Percentiles rank a stretch among this genome's conserved stretches.
Conservation (phyloP, 345 rosid genomes). For the thale cress (Arabidopsis thaliana) region DNA sequence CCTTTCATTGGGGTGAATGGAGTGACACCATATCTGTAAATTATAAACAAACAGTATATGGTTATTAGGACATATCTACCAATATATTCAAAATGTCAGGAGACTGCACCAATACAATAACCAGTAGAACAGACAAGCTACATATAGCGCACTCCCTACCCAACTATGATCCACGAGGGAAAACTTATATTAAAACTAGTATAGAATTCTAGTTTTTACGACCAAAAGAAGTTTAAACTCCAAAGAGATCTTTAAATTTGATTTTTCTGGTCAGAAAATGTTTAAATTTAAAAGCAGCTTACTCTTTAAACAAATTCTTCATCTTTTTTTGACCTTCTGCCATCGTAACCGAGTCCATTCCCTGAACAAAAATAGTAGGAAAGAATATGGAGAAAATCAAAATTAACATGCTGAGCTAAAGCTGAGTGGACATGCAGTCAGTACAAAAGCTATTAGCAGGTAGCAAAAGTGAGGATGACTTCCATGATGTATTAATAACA, state of each 20-base stretch:
- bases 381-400: conserved; percentile 5
- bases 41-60: conserved; percentile 29
- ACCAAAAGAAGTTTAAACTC: background rate
- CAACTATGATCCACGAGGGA: background rate
- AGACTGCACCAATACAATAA: conserved; percentile 12
- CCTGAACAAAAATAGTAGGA: conserved; percentile 46
- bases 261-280: background rate
- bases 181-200: background rate
- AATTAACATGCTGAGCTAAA: background rate
- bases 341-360: conserved; percentile 54
- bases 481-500: conserved; percentile 6
- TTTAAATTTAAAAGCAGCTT: conserved; percentile 47
- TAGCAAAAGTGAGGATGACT: background rate
- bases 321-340: conserved; percentile 68
- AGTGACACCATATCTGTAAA: conserved; percentile 74
- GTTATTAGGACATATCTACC: conserved; percentile 15
- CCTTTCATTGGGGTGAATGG: conserved; percentile 90
- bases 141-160: background rate
- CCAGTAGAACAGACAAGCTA: background rate
- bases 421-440: conserved; percentile 17
- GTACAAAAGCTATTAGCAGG: conserved; percentile 17
- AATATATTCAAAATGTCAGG: conserved; percentile 4
- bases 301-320: conserved; percentile 75
- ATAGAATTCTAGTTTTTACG: background rate
- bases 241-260: background rate